Conservation (phyloP, 495 filamentous ascomycete genomes). For the Tuber melanosporum region DNA sequence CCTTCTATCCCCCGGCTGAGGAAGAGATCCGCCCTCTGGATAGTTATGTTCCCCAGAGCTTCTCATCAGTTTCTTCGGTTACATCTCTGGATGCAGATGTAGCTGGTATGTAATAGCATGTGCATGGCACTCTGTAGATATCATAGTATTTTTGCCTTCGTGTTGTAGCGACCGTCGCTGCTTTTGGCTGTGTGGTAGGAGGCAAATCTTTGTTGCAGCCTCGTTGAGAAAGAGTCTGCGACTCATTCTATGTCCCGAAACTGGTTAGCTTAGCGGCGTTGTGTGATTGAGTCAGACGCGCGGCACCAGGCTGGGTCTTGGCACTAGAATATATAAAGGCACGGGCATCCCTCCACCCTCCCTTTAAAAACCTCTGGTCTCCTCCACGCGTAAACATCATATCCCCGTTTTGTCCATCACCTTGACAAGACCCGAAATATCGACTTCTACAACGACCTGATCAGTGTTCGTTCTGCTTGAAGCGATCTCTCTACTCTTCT, state of each 20-base stretch:
- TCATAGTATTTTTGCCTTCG: constrained; percentile 31
- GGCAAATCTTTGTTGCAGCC: constrained; percentile 38
- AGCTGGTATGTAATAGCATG: constrained; percentile 1
- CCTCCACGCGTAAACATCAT: constrained; percentile 37
- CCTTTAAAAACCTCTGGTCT: constrained; percentile 41
- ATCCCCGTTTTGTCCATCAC: constrained; percentile 35
- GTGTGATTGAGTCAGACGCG: constrained; percentile 37
- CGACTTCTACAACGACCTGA: constrained; percentile 22
- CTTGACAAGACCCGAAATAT: constrained; percentile 7
- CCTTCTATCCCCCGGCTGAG: background rate
- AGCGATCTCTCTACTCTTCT: constrained; percentile 13
- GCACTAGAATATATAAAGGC: constrained; percentile 31
- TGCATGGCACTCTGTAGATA: constrained; percentile 16
- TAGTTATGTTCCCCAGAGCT: constrained; percentile 11
- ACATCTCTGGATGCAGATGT: constrained; percentile 13
- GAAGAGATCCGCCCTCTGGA: background rate
- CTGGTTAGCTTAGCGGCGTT: constrained; percentile 37
- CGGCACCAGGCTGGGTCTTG: constrained; percentile 35
- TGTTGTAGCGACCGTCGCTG: constrained; percentile 25
- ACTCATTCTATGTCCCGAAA: constrained; percentile 38
- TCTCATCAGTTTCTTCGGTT: constrained; percentile 19
- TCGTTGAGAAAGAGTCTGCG: constrained; percentile 38
- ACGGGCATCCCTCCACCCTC: constrained; percentile 38
- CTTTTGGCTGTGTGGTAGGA: constrained; percentile 35
- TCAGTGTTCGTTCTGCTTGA: constrained; percentile 31